A percentile compares a stretch with the other conserved stretches of the same genome.
These are phyloP conservation scores for Phellinidium pouzarii DNA, from an alignment of 1,284 basidiomycete genomes.

Conservation along the genomic window DNA sequence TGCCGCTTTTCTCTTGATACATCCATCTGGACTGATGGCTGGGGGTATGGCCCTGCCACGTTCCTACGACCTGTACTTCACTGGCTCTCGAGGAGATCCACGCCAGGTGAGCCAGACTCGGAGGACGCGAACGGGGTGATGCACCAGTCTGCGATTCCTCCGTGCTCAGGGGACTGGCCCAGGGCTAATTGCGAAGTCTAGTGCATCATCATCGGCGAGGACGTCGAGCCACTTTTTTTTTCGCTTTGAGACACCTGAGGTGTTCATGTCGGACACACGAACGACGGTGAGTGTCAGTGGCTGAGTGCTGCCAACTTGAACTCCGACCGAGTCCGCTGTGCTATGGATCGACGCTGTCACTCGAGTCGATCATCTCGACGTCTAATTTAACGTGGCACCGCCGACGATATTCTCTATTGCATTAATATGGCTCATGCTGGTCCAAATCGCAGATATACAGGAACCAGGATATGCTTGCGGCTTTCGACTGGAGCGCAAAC, in stretches of 20 bases:
- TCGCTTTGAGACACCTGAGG: slow-evolving; percentile 50
- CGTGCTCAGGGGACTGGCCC: background rate
- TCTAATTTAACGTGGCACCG: slow-evolving; percentile 13
- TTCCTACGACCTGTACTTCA: slow-evolving; percentile 55
- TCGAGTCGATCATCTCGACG: slow-evolving; percentile 13
- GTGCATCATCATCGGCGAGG: slow-evolving; percentile 62
- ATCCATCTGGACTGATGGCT: background rate
- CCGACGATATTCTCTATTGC: background rate
- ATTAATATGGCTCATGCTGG: background rate
- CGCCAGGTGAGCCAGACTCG: slow-evolving; percentile 32
- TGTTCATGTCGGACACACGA: slow-evolving; percentile 30
- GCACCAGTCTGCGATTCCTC: background rate
- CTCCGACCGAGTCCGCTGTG: background rate
- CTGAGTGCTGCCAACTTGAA: background rate
- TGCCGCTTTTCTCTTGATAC: background rate
- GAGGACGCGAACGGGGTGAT: slow-evolving; percentile 5
- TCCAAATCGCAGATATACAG: slow-evolving; percentile 27
- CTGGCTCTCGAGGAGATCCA: slow-evolving; percentile 55
- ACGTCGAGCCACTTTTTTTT: slow-evolving; percentile 53
- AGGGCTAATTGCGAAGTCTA: slow-evolving; percentile 1
- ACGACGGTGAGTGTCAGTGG: slow-evolving; percentile 43
- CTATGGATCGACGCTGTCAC: slow-evolving; percentile 10
- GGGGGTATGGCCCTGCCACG: slow-evolving; percentile 15
- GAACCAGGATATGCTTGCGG: slow-evolving; percentile 49
- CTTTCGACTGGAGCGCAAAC: slow-evolving; percentile 53